Base-by-base conservation (phyloP, 2,329 filamentous ascomycete species). In the Cyphellophora europaea region DNA sequence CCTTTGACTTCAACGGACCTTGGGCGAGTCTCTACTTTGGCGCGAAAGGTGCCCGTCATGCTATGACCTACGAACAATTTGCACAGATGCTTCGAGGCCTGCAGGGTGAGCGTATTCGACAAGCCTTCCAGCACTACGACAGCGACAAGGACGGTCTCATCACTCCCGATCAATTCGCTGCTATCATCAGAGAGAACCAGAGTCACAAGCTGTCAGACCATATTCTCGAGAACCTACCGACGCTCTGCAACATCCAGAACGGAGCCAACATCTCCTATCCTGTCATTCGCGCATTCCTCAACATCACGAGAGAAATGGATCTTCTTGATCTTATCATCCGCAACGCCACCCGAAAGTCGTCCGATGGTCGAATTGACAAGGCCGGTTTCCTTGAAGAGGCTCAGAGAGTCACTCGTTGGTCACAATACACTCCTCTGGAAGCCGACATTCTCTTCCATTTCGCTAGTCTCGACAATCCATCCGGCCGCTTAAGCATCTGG, bases 391-490 rank as follows among this genome's bases (percentile, higher is more conserved):
- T 96, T 44, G 89, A 94, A 59, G 88, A 95, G 66, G 89, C 91
- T 8, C 81, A 89, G 29, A 80, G 80, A 45, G 79, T 91, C 53
- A 93, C 89, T 15, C 80, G 91, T 44, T 98, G 95, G 68, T 93
- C 88, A 10, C 75, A 93, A 21, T 95, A 96, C 63, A 96, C 91
- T 0, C 91, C 91, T 10, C 95, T 96, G 87, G 91, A 98, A 62
- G 88, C 89, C 27, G 91, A 98, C 55, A 94, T 98, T 44, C 75
- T 98, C 27, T 98, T 98, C 71, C 91, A 96, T 65, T 98, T 98
- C 59, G 91, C 91, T 41, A 85, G 88, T 43, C 71, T 96, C 36
- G 86, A 95, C 55, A 81, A 91, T 51, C 82, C 86, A 3, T 89
- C 87, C 1, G 91, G 88, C 13, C 75, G 86, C 32, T 75, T 98